Base-by-base conservation (phyloP, 2,329 filamentous ascomycete species). In the Cladosporium sp. region DNA sequence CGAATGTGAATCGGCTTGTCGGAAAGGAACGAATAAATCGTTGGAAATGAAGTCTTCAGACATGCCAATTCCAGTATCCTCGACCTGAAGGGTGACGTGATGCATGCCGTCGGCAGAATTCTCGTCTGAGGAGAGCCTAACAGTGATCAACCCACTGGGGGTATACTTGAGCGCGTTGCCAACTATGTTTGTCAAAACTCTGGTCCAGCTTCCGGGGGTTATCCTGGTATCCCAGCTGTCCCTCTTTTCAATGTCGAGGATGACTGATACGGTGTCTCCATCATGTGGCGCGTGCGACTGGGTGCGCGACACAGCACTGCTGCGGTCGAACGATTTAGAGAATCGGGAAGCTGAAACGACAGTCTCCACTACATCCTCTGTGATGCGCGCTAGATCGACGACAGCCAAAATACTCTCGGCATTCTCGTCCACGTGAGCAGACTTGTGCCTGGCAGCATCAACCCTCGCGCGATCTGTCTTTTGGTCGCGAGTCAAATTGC, bases 121-220 rank as follows among this genome's bases (percentile, higher is more conserved):
- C 7, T 54, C 18, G 16, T 8, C 32, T 2, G 59, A 18, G 23
- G n/a, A 53, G 5, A 63, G 48, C 16, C 30, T 60, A 43, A 80
- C 67, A 10, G 71, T 69, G 51, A 83, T 78, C 26, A 72, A 76
- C 0, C 81, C 79, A 16, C 71, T 66, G 1, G 71, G 65, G 0
- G 79, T 82, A 66, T 83, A 82, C 66, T 83, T 83, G n/a, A 83
- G 70, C 0, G 81, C 75, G 69, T 83, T 83, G 0, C 81, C 80
- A 13, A 81, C 77, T 1, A 83, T 64, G 58, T 83, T 83, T 74
- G 81, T 82, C n/a, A 83, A 69, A 6, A 83, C 75, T 14, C 81
- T 73, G 2, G 79, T 76, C 73, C 81, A 79, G 30, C 46, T 53
- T 3, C 59, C 59, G 11, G 59, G 59, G 11, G 48, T 26, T 48